These are phyloP conservation scores for Diaporthe australafricana DNA, from an alignment of 2,329 filamentous ascomycete genomes.

Conservation along the genomic window DNA sequence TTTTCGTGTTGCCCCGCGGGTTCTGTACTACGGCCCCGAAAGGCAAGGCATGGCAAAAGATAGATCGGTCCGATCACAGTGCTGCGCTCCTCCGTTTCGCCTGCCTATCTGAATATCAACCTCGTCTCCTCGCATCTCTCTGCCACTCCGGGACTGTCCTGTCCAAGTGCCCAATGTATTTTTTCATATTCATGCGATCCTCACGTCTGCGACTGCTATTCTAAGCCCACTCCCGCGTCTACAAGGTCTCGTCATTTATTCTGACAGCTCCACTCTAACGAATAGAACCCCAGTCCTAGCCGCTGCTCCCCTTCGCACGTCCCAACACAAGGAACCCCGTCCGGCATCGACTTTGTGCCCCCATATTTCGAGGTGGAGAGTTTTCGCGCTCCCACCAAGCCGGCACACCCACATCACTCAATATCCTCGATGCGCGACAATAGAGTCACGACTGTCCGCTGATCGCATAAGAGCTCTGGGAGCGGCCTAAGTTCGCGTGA, in stretches of 20 bases:
- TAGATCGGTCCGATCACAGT: conserved; percentile 35
- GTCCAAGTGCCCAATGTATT: conserved; percentile 33
- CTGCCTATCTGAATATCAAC: conserved; percentile 24
- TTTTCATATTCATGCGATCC: conserved; percentile 34
- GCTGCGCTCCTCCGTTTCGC: conserved; percentile 18
- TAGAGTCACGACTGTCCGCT: conserved; percentile 33
- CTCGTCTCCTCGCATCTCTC: conserved; percentile 23
- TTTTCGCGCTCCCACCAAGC: conserved; percentile 41
- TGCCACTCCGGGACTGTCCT: conserved; percentile 8
- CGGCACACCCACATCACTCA: conserved; percentile 44
- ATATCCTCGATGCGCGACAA: conserved; percentile 38
- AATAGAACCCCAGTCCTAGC: conserved; percentile 39
- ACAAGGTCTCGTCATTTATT: conserved; percentile 37
- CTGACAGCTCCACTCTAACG: conserved; percentile 37
- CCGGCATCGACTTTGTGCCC: conserved; percentile 49
- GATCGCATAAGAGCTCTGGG: conserved; percentile 35
- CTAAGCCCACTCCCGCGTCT: conserved; percentile 34
- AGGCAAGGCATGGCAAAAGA: conserved; percentile 26
- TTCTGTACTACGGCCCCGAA: conserved; percentile 28
- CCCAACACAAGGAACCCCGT: conserved; percentile 41
- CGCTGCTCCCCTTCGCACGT: conserved; percentile 36
- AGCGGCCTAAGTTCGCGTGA: conserved; percentile 31
- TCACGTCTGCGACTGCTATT: conserved; percentile 33
- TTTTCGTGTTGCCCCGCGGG: conserved; percentile 28
- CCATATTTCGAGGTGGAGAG: conserved; percentile 48